These are phyloP conservation scores for Aristolochia californica DNA, from an alignment of 164 flowering plant species.

Conservation along the genomic window DNA sequence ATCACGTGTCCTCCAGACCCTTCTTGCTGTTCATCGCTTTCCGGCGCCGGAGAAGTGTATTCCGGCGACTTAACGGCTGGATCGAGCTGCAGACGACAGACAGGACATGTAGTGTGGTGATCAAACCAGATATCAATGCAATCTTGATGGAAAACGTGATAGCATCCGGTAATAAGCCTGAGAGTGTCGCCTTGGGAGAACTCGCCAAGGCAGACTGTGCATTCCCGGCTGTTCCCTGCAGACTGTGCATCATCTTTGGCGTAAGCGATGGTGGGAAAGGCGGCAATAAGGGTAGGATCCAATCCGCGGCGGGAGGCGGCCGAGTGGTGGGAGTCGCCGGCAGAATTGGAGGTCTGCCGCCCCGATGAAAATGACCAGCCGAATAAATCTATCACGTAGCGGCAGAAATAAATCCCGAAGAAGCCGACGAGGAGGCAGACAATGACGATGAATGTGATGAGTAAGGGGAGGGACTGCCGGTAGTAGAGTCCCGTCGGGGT, in stretches of 20 bases:
- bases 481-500: conserved; percentile 19
- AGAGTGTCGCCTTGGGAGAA: conserved; percentile 39
- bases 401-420: conserved; percentile 50
- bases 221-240: conserved; percentile 46
- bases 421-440: conserved; percentile 50
- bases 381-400: conserved; percentile 30
- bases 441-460: conserved; percentile 40
- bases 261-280: conserved; percentile 51
- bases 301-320: no score
- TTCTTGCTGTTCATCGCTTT: no score
- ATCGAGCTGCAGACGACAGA: conserved; percentile 34
- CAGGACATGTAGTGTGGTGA: conserved; percentile 69
- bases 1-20: no score
- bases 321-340: no score
- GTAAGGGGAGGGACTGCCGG: conserved; percentile 17
- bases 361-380: not conserved
- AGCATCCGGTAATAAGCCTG: conserved; percentile 45
- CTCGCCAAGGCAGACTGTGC: conserved; percentile 70
- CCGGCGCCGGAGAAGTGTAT: not conserved
- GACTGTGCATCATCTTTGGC: conserved; percentile 32
- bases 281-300: conserved; percentile 32
- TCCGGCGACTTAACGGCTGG: not conserved
- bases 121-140: conserved; percentile 82
- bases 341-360: not conserved
- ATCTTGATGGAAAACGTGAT: conserved; percentile 76